Base-by-base conservation (phyloP, 495 filamentous ascomycete species). In the Podospora pseudopauciseta region DNA sequence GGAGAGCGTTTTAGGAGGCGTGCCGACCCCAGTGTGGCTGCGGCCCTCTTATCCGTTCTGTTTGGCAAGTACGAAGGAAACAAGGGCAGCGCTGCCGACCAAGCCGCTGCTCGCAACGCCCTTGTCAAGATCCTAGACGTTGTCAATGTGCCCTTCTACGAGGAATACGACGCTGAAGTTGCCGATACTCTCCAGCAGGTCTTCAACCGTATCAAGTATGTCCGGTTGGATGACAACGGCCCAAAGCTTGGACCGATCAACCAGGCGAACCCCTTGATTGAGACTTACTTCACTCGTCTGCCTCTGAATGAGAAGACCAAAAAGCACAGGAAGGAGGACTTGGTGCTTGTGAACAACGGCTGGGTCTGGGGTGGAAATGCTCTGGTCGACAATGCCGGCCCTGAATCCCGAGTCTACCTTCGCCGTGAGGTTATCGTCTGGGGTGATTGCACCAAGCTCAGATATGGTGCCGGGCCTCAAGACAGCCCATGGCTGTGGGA, bases 321-420 rank as follows among this genome's bases (percentile, higher is more conserved):
- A 68, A 89, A 91, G 76, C 89, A 97, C 73, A 87, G 88, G 57
- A 82, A 87, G 2, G 91, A 91, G 66, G 88, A 91, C 60, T 80
- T 98, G 44, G 92, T 92, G 3, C 79, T 99, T 19, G 94, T 90
- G 34, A 97, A 97, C 79, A 99, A 99, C 75, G 96, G 96, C 67
- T 99, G 96, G 96, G 92, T 98, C 20, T 99, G 96, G 96, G 93
- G 92, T 69, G 93, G 95, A 16, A 93, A 97, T 75, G 93, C 93
- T 0, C 86, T 98, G 79, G 87, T 90, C 27, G 96, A 99, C 78
- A 94, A 97, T 75, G 96, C 96, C 19, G 96, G 96, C 0, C 90
- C 92, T 0, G 78, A 90, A 55, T 97, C 94, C 2, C 90, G 89
- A 55, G 92, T 94, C 49, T 99, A 99, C 73, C 85, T 98, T 5